These are phyloP conservation scores for Candida bentonensis DNA, from an alignment of 805 yeast genomes.

Conservation along the genomic window DNA sequence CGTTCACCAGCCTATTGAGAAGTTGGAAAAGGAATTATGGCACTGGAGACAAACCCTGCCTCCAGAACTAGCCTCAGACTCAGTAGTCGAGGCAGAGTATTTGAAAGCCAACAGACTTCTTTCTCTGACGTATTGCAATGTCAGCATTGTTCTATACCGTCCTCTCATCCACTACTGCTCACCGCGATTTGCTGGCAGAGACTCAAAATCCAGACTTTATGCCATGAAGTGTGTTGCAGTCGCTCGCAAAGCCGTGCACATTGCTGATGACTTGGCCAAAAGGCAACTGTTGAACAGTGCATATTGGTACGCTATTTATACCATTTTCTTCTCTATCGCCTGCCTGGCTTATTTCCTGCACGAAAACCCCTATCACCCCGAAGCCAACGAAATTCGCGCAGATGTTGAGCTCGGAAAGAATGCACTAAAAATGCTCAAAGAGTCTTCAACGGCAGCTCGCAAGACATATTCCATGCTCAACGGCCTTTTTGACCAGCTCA, in stretches of 20 bases:
- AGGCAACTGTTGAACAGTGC: constrained; percentile 64
- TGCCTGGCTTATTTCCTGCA: constrained; percentile 73
- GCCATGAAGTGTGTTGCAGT: constrained; percentile 77
- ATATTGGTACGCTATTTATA: constrained; percentile 84
- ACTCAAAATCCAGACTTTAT: constrained; percentile 50
- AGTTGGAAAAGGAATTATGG: constrained; percentile 54
- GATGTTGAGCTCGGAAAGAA: constrained; percentile 77
- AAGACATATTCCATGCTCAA: constrained; percentile 70
- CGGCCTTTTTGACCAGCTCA: constrained; percentile 31
- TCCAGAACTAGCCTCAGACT: constrained; percentile 53
- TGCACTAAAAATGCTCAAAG: constrained; percentile 56
- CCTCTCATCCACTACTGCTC: constrained; percentile 80
- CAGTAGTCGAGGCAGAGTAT: constrained; percentile 52
- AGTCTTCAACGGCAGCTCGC: constrained; percentile 61
- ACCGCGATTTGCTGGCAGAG: constrained; percentile 32
- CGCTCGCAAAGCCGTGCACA: constrained; percentile 65
- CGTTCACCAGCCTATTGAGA: constrained; percentile 26
- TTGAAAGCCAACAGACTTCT: constrained; percentile 61
- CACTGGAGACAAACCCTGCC: constrained; percentile 65
- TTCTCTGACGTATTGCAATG: constrained; percentile 31
- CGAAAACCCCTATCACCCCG: constrained; percentile 21
- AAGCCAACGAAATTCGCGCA: constrained; percentile 30
- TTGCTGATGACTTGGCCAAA: constrained; percentile 68
- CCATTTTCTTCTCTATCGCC: constrained; percentile 79
- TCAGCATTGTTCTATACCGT: constrained; percentile 67